Percentiles rank a stretch among this genome's conserved stretches.
Conservation (phyloP, 805 yeast species). For the Myxozyma sirexii region DNA sequence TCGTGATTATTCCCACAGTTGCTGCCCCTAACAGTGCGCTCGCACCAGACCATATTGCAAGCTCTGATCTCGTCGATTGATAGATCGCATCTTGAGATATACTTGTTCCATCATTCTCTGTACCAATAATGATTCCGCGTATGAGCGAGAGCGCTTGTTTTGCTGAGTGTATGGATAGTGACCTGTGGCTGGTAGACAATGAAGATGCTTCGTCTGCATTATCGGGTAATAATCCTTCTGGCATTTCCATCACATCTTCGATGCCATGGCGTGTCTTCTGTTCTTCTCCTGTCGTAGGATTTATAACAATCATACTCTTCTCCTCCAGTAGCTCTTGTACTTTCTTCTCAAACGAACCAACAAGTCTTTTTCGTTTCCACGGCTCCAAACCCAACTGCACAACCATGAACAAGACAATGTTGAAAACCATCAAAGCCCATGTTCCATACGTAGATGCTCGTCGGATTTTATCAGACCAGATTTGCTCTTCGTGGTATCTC, state of each 20-base stretch:
- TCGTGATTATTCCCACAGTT: conserved; percentile 1
- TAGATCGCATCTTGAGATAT: conserved; percentile 7
- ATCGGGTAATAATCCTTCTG: neutral
- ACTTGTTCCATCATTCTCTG: neutral
- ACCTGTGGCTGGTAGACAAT: neutral
- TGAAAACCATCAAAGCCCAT: conserved; percentile 82
- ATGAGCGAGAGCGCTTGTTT: neutral
- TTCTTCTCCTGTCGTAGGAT: neutral
- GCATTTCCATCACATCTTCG: conserved; percentile 4
- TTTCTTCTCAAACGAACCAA: conserved; percentile 79
- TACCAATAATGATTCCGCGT: conserved; percentile 1
- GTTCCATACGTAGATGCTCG: conserved; percentile 98
- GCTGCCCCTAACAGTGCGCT: conserved; percentile 24
- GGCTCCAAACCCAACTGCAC: conserved; percentile 93
- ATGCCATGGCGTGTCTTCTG: neutral
- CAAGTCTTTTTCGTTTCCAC: conserved; percentile 82
- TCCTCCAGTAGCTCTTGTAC: conserved; percentile 59
- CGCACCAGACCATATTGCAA: conserved; percentile 20
- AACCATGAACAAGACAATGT: conserved; percentile 71
- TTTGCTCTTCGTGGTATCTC: conserved; percentile 93
- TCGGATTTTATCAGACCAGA: conserved; percentile 96
- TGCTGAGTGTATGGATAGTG: neutral
- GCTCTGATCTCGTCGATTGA: conserved; percentile 19
- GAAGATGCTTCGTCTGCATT: neutral
- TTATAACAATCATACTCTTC: neutral